Base-by-base conservation (phyloP, 805 yeast genomes). In the Wickerhamiella alocasiicola region DNA sequence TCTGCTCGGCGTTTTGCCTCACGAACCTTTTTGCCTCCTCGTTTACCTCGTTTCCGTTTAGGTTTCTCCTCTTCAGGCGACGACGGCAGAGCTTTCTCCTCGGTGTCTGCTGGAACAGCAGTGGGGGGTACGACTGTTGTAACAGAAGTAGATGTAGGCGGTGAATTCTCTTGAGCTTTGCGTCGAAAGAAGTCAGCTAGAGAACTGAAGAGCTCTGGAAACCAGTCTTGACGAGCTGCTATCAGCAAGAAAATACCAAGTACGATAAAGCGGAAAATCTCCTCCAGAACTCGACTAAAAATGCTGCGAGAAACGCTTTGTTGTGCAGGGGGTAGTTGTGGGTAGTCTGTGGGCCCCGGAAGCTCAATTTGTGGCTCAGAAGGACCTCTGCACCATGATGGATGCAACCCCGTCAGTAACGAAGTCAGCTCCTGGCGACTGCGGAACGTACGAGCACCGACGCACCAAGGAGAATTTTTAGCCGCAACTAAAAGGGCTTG, bases 401-500 rank as follows among this genome's bases (percentile, higher is more conserved):
- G 54, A 25, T 50, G 54, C 39, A 68, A 30, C 52, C 50, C 26
- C 53, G 51, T 16, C 26, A 52, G 42, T 6, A 40, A 21, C 3
- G 20, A 12, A 5, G 44, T 38, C 26, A 44, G 32, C 31, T 44
- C 43, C 9, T 18, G 16, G 5, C 30, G 38, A 12, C 42, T 35
- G 24, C 44, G 24, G 27, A 33, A 37, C 4, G 29, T 9, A 6
- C 45, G 45, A 3, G 23, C 25, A 12, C 48, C 44, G n/a, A 23
- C 15, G 33, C 55, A 51, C 47, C 45, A 50, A 9, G 45, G 42
- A 3, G 55, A 48, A 2, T 25, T 36, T 29, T 40, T 32, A 4
- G 95, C 91, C 6, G 83, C 72, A 42, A 74, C 72, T 6, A 88
- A 84, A 36, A 88, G 60, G 0, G 93, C 76, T 0, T 95, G 95